phyloP scores from a whole-genome alignment of 179 eudicot genomes.

The Patellifolia procumbens region DNA sequence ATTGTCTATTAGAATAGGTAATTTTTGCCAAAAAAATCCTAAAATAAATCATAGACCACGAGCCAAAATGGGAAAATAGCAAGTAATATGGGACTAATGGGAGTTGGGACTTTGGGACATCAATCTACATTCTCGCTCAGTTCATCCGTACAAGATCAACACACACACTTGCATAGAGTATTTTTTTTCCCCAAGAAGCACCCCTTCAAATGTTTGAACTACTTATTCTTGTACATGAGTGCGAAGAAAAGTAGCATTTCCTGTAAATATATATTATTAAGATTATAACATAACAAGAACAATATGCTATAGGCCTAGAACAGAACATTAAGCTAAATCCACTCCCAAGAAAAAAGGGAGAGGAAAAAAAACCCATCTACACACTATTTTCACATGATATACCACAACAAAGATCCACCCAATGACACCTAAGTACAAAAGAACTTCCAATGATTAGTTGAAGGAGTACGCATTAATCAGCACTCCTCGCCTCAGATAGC shows the following conservation, averaged over 20 bases:
- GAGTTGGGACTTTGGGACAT: too few species aligned
- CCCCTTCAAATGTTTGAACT: background rate
- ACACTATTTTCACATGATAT: slow-evolving; percentile 22
- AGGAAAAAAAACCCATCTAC: slow-evolving; percentile 20
- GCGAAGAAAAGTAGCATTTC: background rate
- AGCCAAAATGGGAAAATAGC: too few species aligned
- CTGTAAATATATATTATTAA: background rate
- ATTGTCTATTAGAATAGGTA: too few species aligned
- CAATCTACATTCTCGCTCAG: too few species aligned
- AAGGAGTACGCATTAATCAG: background rate
- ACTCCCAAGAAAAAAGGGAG: background rate
- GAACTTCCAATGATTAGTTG: slow-evolving; percentile 6
- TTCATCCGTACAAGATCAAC: background rate
- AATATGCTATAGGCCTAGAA: too few species aligned
- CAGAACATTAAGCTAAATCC: slow-evolving; percentile 13
- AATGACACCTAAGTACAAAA: slow-evolving; percentile 4
- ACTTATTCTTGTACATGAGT: slow-evolving; percentile 10
- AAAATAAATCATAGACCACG: too few species aligned
- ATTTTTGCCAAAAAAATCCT: too few species aligned
- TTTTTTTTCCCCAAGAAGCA: too few species aligned
- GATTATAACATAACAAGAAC: background rate
- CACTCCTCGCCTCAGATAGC: slow-evolving; percentile 21
- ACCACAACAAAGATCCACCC: slow-evolving; percentile 16
- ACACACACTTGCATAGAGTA: background rate
- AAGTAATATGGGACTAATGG: too few species aligned